Conservation (phyloP, 495 filamentous ascomycete species). For the Mytilinidion resinicola region DNA sequence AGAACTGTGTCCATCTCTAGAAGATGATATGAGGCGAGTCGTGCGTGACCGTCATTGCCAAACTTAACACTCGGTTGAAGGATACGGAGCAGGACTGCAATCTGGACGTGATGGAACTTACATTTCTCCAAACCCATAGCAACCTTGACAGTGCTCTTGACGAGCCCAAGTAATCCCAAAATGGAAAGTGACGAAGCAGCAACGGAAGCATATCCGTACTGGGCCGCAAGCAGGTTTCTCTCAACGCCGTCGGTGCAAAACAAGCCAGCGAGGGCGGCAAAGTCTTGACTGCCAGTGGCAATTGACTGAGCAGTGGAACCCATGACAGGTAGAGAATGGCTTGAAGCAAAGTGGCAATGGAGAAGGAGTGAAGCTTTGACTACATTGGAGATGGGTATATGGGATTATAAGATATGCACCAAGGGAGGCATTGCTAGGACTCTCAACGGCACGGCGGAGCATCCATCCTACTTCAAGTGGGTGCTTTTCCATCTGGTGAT, state of each 20-base stretch:
- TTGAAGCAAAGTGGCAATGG: background rate
- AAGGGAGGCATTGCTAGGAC: no score
- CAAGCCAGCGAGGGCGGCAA: slow-evolving; percentile 10
- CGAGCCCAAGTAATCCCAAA: slow-evolving; percentile 1
- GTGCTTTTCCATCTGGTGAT: no score
- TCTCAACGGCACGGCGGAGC: no score
- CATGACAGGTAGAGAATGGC: background rate
- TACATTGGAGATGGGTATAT: no score
- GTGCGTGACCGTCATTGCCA: no score
- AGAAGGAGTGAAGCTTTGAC: background rate
- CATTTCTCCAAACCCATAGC: slow-evolving; percentile 10
- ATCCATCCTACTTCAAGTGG: no score
- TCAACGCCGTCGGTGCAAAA: slow-evolving; percentile 12
- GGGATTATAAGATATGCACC: no score
- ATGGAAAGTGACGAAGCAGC: slow-evolving; percentile 1
- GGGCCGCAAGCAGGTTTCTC: background rate
- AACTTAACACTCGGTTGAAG: no score
- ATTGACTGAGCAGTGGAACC: slow-evolving; percentile 5
- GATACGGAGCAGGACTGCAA: no score
- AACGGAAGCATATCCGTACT: slow-evolving; percentile 7
- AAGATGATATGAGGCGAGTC: no score
- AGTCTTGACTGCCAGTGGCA: slow-evolving; percentile 7
- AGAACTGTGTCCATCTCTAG: no score
- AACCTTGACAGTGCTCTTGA: slow-evolving; percentile 4
- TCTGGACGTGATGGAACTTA: background rate